A percentile compares a stretch with the other conserved stretches of the same genome.
Conservation (phyloP, 805 yeast species). For the Komagataella kurtzmanii region DNA sequence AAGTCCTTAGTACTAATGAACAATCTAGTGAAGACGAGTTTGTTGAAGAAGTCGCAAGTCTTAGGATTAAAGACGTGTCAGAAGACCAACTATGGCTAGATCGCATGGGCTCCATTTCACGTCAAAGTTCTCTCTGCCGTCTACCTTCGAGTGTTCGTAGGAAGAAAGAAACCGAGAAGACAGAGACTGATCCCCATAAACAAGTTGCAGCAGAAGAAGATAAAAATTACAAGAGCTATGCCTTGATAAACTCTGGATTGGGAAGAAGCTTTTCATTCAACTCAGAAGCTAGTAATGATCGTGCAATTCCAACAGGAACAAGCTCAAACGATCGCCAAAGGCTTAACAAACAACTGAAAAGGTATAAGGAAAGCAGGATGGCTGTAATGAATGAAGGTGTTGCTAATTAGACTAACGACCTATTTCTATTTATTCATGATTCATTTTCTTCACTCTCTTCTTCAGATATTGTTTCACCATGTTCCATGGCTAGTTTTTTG, state of each 20-base stretch:
- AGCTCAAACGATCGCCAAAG: not conserved
- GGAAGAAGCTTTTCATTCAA: not conserved
- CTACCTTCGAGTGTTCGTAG: not conserved
- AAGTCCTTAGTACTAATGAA: not conserved
- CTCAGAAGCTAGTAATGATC: not conserved
- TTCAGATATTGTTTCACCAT: constrained; percentile 55
- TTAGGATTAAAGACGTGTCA: not conserved
- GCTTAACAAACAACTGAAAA: not conserved
- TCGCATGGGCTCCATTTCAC: not conserved
- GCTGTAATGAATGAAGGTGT: not conserved
- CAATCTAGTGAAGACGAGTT: not conserved
- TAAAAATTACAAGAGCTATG: not conserved
- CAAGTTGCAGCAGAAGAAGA: not conserved
- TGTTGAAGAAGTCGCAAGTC: not conserved
- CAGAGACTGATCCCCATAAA: not conserved
- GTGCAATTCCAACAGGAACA: not conserved
- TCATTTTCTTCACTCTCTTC: constrained; percentile 56
- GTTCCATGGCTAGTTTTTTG: constrained; percentile 31
- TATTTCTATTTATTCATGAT: constrained; percentile 16
- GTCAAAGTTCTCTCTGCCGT: not conserved
- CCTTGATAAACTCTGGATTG: not conserved
- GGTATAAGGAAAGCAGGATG: not conserved
- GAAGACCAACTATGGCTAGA: not conserved
- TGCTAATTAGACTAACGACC: not conserved
- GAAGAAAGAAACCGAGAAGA: not conserved